Evolutionary conservation across 305 asterid species (phyloP).

Genomic region (Solanum hybrid): DNA sequence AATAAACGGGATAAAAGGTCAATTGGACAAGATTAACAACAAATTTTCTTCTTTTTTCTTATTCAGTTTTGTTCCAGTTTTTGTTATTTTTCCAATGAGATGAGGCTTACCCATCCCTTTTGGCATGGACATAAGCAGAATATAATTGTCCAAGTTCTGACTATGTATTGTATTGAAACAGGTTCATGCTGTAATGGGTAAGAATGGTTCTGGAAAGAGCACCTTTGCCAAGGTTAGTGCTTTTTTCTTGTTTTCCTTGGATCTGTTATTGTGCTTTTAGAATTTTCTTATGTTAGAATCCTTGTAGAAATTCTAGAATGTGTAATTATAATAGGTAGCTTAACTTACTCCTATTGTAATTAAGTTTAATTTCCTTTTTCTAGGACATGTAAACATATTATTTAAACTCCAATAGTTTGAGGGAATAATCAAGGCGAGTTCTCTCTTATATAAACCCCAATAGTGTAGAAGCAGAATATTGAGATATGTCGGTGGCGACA

Average conservation of each 20-base stretch:
- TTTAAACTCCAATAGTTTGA: background rate
- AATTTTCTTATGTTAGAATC: background rate
- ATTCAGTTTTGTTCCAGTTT: background rate
- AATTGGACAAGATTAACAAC: background rate
- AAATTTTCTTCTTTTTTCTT: background rate
- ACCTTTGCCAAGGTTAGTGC: slow-evolving; percentile 90
- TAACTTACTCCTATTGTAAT: background rate
- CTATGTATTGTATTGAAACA: slow-evolving; percentile 14
- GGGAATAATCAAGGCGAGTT: background rate
- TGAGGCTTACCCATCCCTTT: background rate
- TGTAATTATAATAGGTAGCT: background rate
- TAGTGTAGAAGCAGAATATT: background rate
- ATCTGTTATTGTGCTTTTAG: background rate
- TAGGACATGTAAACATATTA: background rate
- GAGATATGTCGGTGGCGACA: background rate
- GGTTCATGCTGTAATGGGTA: slow-evolving; percentile 97
- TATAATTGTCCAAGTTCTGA: background rate
- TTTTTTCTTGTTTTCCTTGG: background rate
- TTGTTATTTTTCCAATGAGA: background rate
- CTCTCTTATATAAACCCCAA: background rate
- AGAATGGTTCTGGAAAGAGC: slow-evolving; percentile 99
- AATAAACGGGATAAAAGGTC: background rate
- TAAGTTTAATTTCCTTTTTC: background rate
- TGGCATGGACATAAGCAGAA: background rate
- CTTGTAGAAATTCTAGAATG: background rate